Evolutionary conservation across 176 grass and related monocot genomes (phyloP), one percentile per base, ranked within the genome.

Genomic region (Saccharum spontaneum): DNA sequence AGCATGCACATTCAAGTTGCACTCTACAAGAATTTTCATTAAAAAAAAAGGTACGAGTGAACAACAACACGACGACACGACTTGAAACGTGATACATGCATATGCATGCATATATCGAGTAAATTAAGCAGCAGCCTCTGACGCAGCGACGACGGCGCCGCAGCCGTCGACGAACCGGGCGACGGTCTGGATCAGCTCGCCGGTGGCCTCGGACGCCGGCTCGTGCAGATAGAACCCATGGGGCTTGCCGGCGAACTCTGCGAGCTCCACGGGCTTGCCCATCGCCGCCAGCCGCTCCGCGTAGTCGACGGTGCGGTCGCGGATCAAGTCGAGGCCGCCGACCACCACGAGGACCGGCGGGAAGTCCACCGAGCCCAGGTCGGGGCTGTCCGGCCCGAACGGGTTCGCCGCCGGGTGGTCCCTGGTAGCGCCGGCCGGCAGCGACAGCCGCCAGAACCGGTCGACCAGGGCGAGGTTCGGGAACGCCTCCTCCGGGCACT

Each of bases 211-310:
- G 74, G 91, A 95, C 59, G 83, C 86, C 0, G 96, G 96, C 12
- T 85, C 77, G 57, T 92, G 78, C 36, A 91, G 95, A 72, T 94
- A 98, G 91, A 98, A 98, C 36, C 96, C 96, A 37, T 98, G 96
- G 3, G 92, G 91, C 88, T 95, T 73, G 59, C 78, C 81, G 30
- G 73, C 34, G 91, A 95, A 95, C 85, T 92, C 89, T 5, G 60
- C 80, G 65, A 92, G 22, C 54, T 95, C 75, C 65, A 92, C 87
- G 11, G 96, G 87, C 87, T 95, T 98, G 45, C 89, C 87, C 87
- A 91, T 78, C 6, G 77, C 76, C 57, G 39, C 84, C 63, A 98
- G 77, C 80, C 91, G 44, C 38, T 33, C 36, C 8, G 86, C 87
- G 76, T 98, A 98, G 50, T 94, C 91, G 24, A 83, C 89, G 48